phyloP scores from a whole-genome alignment of 176 grass and related monocot genomes.

The Eragrostis nindensis region DNA sequence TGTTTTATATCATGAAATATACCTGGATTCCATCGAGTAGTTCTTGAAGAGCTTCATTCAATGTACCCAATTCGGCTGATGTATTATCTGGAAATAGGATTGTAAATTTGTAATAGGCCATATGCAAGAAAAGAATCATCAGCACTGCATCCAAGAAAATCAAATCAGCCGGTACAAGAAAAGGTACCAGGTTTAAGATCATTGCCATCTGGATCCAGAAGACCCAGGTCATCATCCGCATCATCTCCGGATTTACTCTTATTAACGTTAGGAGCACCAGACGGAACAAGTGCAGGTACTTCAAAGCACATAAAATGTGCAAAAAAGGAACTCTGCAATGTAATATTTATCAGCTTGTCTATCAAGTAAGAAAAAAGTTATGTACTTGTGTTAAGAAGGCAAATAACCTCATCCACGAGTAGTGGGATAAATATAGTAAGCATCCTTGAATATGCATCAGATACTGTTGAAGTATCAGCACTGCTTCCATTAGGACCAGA shows the following conservation, averaged over 20 bases:
- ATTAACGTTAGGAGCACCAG: slow-evolving; percentile 58
- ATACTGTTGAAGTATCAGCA: slow-evolving; percentile 87
- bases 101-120: slow-evolving; percentile 32
- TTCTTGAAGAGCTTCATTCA: slow-evolving; percentile 96
- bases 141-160: background rate
- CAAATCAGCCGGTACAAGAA: slow-evolving; percentile 35
- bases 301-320: slow-evolving; percentile 99
- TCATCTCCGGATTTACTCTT: slow-evolving; percentile 61
- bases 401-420: slow-evolving; percentile 93
- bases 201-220: slow-evolving; percentile 90
- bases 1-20: slow-evolving; percentile 30
- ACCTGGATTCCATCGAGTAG: slow-evolving; percentile 99
- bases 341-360: slow-evolving; percentile 33
- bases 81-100: slow-evolving; percentile 58
- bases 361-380: slow-evolving; percentile 6
- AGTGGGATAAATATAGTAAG: slow-evolving; percentile 99
- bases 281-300: slow-evolving; percentile 78
- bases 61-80: slow-evolving; percentile 68
- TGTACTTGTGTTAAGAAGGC: slow-evolving; percentile 9
- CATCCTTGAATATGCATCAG: slow-evolving; percentile 98
- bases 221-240: slow-evolving; percentile 68
- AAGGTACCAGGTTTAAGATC: slow-evolving; percentile 72
- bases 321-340: slow-evolving; percentile 94
- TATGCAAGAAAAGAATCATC: slow-evolving; percentile 9
- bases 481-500: slow-evolving; percentile 61